A percentile compares a stretch with the other conserved stretches of the same genome.
Evolutionary conservation across 768 basidiomycete species (phyloP).

Genomic region (Neoboletus magnificus): DNA sequence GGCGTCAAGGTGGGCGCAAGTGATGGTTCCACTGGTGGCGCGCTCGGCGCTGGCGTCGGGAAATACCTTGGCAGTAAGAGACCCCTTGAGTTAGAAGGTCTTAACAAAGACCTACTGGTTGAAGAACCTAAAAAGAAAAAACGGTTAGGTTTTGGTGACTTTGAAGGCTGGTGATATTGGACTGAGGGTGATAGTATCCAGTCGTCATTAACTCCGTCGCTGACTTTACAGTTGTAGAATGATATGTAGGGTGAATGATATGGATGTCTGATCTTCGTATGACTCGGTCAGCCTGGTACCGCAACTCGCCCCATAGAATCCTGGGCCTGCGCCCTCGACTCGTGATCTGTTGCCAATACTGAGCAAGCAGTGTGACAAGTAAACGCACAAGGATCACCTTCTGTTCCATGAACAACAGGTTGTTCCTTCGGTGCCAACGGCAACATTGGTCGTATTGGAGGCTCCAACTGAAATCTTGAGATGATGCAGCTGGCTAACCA

Average conservation of each 20-base stretch:
- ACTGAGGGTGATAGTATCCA: neutral
- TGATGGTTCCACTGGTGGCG: conserved; percentile 33
- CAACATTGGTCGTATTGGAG: conserved; percentile 36
- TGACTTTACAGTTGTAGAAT: conserved; percentile 11
- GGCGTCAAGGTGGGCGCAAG: conserved; percentile 72
- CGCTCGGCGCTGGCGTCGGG: conserved; percentile 53
- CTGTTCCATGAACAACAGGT: conserved; percentile 33
- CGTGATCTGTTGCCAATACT: conserved; percentile 6
- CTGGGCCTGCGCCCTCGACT: neutral
- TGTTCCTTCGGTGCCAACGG: conserved; percentile 52
- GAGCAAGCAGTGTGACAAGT: neutral
- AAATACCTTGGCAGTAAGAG: conserved; percentile 70
- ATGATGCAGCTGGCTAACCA: neutral
- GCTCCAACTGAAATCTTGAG: conserved; percentile 27
- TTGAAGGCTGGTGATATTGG: conserved; percentile 67
- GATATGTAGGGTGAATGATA: conserved; percentile 5
- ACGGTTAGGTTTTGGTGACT: conserved; percentile 87
- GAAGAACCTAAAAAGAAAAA: conserved; percentile 76
- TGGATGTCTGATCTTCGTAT: neutral
- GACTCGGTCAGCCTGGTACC: conserved; percentile 21
- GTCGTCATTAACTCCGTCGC: neutral
- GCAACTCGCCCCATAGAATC: conserved; percentile 13
- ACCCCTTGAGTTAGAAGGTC: conserved; percentile 32
- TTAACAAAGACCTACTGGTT: conserved; percentile 4
- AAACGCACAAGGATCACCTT: conserved; percentile 28